These are phyloP conservation scores for Cercospora sp. DNA, from an alignment of 2,329 filamentous ascomycete genomes.

Conservation along the genomic window DNA sequence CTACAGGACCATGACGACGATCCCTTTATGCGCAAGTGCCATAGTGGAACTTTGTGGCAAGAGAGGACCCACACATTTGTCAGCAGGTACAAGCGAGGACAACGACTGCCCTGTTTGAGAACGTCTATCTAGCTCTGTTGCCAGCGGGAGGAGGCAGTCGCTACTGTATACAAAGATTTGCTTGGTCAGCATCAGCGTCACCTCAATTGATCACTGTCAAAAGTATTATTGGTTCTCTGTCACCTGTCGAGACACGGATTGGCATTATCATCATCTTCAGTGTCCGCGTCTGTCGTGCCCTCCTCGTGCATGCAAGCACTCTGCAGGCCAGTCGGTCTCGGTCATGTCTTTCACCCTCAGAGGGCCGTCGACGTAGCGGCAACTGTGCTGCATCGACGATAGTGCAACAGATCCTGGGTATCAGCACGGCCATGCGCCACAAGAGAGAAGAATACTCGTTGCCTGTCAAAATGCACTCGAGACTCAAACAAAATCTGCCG, in stretches of 20 bases:
- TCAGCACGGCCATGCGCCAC: conserved; percentile 1
- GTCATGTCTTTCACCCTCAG: background rate
- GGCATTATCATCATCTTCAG: conserved; percentile 6
- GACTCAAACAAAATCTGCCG: conserved; percentile 76
- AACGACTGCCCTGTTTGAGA: background rate
- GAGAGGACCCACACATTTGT: background rate
- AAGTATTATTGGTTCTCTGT: conserved; percentile 8
- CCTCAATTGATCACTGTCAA: conserved; percentile 10
- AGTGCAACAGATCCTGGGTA: background rate
- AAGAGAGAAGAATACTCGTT: background rate
- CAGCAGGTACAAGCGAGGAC: conserved; percentile 2
- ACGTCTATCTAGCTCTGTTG: background rate
- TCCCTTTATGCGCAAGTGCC: background rate
- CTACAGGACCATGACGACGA: background rate
- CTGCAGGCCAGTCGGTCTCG: background rate
- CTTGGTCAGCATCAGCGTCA: conserved; percentile 3
- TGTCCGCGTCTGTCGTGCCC: background rate
- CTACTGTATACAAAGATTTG: background rate
- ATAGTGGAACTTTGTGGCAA: background rate
- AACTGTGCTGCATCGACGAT: background rate
- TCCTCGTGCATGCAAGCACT: background rate
- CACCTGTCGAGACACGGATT: background rate
- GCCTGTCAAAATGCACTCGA: conserved; percentile 4
- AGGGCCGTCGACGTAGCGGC: background rate
- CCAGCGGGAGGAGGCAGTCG: background rate